Conservation (phyloP, 148 eudicot species). For the Amaranthus hypochondriacus region DNA sequence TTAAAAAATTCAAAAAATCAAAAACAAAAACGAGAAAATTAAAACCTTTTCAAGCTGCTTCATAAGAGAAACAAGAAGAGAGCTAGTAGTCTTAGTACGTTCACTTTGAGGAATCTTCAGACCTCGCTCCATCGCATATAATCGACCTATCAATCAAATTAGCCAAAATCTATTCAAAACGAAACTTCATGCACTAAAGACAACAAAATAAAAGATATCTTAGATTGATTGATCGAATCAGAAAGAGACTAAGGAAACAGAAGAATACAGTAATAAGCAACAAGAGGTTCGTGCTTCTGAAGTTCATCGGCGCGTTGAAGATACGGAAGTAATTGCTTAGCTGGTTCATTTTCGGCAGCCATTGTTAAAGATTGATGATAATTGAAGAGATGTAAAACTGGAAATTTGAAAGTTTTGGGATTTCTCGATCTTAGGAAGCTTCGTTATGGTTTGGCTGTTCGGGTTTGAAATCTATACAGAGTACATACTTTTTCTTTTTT, state of each 20-base stretch:
- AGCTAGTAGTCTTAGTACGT: conserved; percentile 76
- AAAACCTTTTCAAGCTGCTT: conserved; percentile 94
- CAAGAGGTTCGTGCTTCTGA: conserved; percentile 93
- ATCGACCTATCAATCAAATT: conserved; percentile 57
- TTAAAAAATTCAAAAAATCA: neutral
- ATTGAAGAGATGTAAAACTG: neutral
- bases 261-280: conserved; percentile 81
- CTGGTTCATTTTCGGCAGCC: conserved; percentile 72
- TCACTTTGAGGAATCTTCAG: conserved; percentile 70
- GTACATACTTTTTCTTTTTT: too few species aligned
- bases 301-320: conserved; percentile 99
- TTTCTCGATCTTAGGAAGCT: neutral
- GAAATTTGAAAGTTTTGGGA: neutral
- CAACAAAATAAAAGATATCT: conserved; percentile 12
- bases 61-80: conserved; percentile 78
- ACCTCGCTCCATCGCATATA: conserved; percentile 98
- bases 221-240: neutral
- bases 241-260: neutral
- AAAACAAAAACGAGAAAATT: neutral
- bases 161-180: neutral
- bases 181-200: conserved; percentile 2
- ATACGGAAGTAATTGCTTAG: conserved; percentile 84
- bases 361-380: neutral
- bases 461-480: too few species aligned
- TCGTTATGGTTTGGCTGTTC: neutral